Percentiles rank a stretch among this genome's conserved stretches.
These are phyloP conservation scores for Talaromyces verruculosus DNA, from an alignment of 2,329 filamentous ascomycete species.

Conservation along the genomic window DNA sequence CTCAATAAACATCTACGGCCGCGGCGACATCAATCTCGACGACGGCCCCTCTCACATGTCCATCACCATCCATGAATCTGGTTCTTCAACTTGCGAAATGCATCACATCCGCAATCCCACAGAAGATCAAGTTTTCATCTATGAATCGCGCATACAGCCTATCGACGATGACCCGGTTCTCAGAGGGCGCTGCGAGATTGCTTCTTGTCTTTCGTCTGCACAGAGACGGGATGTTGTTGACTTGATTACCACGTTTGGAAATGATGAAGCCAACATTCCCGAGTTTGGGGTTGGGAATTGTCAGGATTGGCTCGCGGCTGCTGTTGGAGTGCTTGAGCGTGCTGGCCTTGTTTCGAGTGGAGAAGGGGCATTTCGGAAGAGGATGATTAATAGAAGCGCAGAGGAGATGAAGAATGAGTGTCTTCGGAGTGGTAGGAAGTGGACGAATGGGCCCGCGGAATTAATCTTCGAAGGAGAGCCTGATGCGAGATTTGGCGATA, in stretches of 20 bases:
- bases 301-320: constrained; percentile 24
- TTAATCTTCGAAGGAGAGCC: constrained; percentile 1
- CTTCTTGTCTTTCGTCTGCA: constrained; percentile 17
- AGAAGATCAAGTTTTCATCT: constrained; percentile 24
- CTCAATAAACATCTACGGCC: constrained; percentile 28
- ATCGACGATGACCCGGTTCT: constrained; percentile 26
- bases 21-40: constrained; percentile 25
- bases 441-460: constrained; percentile 23
- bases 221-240: constrained; percentile 9
- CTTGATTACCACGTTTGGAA: constrained; percentile 22
- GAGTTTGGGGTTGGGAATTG: constrained; percentile 25
- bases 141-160: constrained; percentile 25
- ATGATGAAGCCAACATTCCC: constrained; percentile 23
- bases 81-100: constrained; percentile 27
- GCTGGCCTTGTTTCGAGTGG: constrained; percentile 15
- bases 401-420: constrained; percentile 23
- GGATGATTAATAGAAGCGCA: constrained; percentile 25
- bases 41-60: constrained; percentile 27
- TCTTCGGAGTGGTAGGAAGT: constrained; percentile 16
- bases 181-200: constrained; percentile 26
- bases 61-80: constrained; percentile 24
- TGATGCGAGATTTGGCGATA: constrained; percentile 25
- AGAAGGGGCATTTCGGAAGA: constrained; percentile 25
- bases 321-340: constrained; percentile 18
- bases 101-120: constrained; percentile 27